A percentile compares a stretch with the other conserved stretches of the same genome.
Conservation (phyloP, 208 protist genomes). For the Acanthamoeba divionensis region DNA sequence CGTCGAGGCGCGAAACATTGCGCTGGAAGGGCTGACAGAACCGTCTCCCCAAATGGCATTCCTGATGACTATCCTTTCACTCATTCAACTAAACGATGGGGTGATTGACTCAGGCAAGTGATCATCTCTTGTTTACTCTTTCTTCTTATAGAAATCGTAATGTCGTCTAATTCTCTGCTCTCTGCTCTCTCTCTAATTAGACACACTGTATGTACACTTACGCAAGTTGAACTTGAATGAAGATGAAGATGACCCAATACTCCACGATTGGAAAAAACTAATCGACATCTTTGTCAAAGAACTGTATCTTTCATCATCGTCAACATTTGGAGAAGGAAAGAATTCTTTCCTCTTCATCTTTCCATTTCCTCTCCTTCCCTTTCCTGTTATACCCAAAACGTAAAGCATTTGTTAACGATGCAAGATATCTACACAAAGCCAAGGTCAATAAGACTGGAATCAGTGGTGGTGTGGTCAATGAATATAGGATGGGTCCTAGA, state of each 20-base stretch:
- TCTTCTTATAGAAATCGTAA: neutral
- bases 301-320: neutral
- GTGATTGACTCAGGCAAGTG: constrained; percentile 32
- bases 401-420: neutral
- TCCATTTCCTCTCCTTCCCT: neutral
- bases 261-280: constrained; percentile 33
- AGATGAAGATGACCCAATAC: neutral
- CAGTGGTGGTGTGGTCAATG: neutral
- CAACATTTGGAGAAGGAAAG: too few species aligned
- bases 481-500: neutral
- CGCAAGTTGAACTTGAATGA: constrained; percentile 1
- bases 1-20: neutral
- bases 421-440: neutral
- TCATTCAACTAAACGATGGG: neutral
- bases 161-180: too few species aligned
- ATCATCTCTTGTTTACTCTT: neutral
- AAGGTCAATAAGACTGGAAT: neutral
- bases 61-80: neutral
- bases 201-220: neutral
- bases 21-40: neutral
- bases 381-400: neutral
- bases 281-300: constrained; percentile 34
- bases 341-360: neutral
- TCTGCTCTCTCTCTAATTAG: neutral
- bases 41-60: neutral